Base-by-base conservation (phyloP, 108 stramenopile genomes). In the Discostella stelligeroides region DNA sequence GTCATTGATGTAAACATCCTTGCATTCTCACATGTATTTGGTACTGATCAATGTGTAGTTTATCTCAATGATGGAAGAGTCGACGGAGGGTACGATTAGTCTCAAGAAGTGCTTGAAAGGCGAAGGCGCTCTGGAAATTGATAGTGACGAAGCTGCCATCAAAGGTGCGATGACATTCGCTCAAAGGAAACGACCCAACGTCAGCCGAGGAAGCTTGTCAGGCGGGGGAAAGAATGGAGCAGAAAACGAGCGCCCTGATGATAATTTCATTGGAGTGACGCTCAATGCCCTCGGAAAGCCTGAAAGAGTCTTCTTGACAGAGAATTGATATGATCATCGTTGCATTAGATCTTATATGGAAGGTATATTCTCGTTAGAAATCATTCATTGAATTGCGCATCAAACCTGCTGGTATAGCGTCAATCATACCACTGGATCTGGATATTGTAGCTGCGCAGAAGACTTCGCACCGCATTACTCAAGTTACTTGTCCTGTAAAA, bases 121-220 rank as follows among this genome's bases (percentile, higher is more conserved):
- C 5, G 89, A 91, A 23, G 92, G 92, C 7, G 88, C 72, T n/a
- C 85, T 94, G 28, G 81, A 83, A 10, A 71, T 90, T 27, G 92
- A 93, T 18, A 82, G 82, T 4, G 92, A 94, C 43, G 90, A 94
- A 55, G 62, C 34, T 2, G 84, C 68, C 20, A 70, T 83, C 30
- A 81, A 80, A 43, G 78, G 75, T 14, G 82, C 86, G 7, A 54
- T 74, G 9, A 73, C 74, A 4, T 89, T 54, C 46, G 79, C 71
- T 13, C 82, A 85, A 51, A 55, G 54, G 17, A 72, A 68, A 27
- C 73, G 51, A 47, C 41, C 51, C 7, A 60, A 49, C 14, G 42
- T 58, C 0, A 42, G 38, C 25, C 65, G 49, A 59, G 42, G 63
- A 51, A 51, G 55, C 21, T 27, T 43, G 58, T 71, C 63, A 55